Evolutionary conservation across 2,329 filamentous ascomycete genomes (phyloP), one percentile per base, ranked within the genome.

Genomic region (Trichoderma gracile): DNA sequence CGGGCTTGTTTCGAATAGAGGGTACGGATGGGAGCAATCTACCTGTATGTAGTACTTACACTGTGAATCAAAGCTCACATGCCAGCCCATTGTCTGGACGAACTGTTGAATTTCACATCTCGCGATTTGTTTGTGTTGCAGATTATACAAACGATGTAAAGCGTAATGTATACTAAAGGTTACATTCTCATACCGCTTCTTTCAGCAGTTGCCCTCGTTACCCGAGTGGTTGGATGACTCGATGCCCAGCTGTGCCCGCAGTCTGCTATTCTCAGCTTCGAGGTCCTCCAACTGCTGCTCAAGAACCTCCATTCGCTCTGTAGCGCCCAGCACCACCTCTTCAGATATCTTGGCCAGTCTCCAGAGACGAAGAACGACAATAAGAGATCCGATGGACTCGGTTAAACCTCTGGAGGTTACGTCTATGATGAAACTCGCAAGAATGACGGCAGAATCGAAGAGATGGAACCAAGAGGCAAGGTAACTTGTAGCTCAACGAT

Each of bases 321-420:
- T 77, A 1, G 86, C 86, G 9, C 86, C 86, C 7, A 87, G 80
- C 33, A 83, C 84, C 66, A 90, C 79, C 74, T 91, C 88, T 71
- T 91, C 86, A 7, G 89, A 84, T 58, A 90, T 88, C 77, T 90
- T 89, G 72, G 89, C 85, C 50, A 91, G 81, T 17, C 89, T 82
- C 85, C 87, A 90, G 3, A 91, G 78, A 60, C 88, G 84, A 50
- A 91, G 77, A 4, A 89, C 80, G 30, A 91, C 81, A 55, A 91
- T 82, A n/a, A 91, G 78, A 0, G 86, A 89, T 1, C 83, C 86
- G 53, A 89, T 84, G 71, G 89, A 85, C 73, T 88, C 85, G 6
- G 85, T 75, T 1, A 84, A 75, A 50, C 87, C 88, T 43, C 82
- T 81, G 17, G 87, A 79, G 3, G 86, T 73, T 23, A 90, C 75